Evolutionary conservation across 768 basidiomycete species (phyloP).

Genomic region (Suillus placidus): DNA sequence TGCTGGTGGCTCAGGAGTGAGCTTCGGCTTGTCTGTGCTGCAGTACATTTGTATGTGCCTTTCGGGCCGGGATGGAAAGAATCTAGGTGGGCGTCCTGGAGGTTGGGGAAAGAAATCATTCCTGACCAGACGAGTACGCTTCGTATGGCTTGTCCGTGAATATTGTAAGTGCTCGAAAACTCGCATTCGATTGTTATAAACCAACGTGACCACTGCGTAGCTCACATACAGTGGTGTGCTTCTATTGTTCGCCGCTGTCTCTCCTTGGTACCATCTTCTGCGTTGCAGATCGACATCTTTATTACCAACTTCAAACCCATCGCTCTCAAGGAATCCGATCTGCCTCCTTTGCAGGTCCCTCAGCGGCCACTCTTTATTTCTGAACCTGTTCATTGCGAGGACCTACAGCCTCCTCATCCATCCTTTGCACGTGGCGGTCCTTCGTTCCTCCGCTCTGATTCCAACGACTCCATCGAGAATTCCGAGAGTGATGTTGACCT

Average conservation of each 20-base stretch:
- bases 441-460: conserved; percentile 15
- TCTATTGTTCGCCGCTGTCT: conserved; percentile 63
- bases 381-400: conserved; percentile 19
- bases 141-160: conserved; percentile 79
- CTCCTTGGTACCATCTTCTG: conserved; percentile 48
- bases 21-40: conserved; percentile 67
- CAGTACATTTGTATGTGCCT: conserved; percentile 64
- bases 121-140: conserved; percentile 59
- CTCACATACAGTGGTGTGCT: conserved; percentile 79
- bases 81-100: conserved; percentile 49
- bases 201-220: conserved; percentile 34
- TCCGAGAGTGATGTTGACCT: conserved; percentile 43
- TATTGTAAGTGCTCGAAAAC: conserved; percentile 52
- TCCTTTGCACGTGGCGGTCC: conserved; percentile 22
- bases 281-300: conserved; percentile 71
- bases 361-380: conserved; percentile 20
- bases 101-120: conserved; percentile 45
- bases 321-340: conserved; percentile 15
- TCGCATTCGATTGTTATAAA: not conserved
- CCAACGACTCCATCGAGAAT: conserved; percentile 34
- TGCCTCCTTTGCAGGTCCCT: conserved; percentile 10
- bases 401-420: conserved; percentile 42
- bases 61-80: conserved; percentile 53
- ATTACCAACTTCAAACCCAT: conserved; percentile 61
- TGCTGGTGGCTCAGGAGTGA: conserved; percentile 76